Conservation (phyloP, 2,329 filamentous ascomycete species). For the Hymenoscyphus repandus region DNA sequence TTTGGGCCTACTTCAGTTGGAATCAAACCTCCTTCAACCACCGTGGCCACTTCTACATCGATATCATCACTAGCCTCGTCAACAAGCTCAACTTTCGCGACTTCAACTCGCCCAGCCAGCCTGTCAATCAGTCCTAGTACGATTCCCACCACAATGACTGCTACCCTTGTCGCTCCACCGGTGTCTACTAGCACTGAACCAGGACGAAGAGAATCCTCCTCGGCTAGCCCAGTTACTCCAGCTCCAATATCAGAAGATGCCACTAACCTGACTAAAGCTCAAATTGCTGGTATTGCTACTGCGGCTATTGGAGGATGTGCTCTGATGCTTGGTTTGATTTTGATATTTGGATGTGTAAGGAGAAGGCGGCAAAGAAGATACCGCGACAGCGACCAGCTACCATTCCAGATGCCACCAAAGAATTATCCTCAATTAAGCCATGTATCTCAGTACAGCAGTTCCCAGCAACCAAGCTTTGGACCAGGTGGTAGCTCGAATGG, state of each 20-base stretch:
- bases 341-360: conserved; percentile 33
- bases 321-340: conserved; percentile 43
- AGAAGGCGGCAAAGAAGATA: conserved; percentile 25
- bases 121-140: not conserved
- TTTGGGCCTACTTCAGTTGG: conserved; percentile 35
- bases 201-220: conserved; percentile 6
- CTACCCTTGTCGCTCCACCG: conserved; percentile 13
- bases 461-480: conserved; percentile 11
- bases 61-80: conserved; percentile 11
- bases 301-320: conserved; percentile 46
- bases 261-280: conserved; percentile 24
- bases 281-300: conserved; percentile 54
- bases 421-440: conserved; percentile 14
- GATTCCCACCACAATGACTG: conserved; percentile 11
- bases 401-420: conserved; percentile 28
- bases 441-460: conserved; percentile 14
- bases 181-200: not conserved
- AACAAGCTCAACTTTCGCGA: conserved; percentile 6
- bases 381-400: conserved; percentile 30
- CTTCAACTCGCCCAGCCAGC: conserved; percentile 2
- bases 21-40: conserved; percentile 19
- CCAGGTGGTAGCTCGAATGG: conserved; percentile 23
- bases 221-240: conserved; percentile 14
- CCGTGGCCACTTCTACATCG: conserved; percentile 2
- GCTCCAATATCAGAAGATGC: conserved; percentile 13